Conservation (phyloP, 768 basidiomycete species). For the Hygrophoropsis aurantiaca region DNA sequence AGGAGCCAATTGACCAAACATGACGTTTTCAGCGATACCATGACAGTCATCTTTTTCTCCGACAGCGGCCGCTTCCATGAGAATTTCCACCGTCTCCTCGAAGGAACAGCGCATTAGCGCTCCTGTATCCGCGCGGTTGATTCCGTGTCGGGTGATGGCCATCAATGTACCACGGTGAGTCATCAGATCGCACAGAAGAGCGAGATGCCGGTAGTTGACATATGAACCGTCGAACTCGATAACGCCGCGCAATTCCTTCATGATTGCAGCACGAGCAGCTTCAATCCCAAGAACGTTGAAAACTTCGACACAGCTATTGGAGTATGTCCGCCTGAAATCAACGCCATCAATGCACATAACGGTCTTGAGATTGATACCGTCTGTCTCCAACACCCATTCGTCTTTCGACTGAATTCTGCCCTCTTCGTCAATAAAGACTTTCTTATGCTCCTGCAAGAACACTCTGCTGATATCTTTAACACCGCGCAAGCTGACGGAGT, state of each 20-base stretch:
- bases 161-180: conserved; percentile 92
- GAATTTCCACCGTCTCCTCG: conserved; percentile 98
- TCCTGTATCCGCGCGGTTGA: conserved; percentile 98
- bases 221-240: conserved; percentile 99
- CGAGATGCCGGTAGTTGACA: conserved; percentile 97
- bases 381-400: conserved; percentile 98
- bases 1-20: conserved; percentile 99
- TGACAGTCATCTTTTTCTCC: conserved; percentile 99
- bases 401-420: conserved; percentile 63
- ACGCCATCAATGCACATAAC: conserved; percentile 96
- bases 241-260: conserved; percentile 91
- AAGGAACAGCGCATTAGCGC: conserved; percentile 98
- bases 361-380: conserved; percentile 92
- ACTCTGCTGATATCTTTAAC: conserved; percentile 89
- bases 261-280: conserved; percentile 90
- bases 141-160: conserved; percentile 99
- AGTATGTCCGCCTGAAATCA: conserved; percentile 90
- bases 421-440: conserved; percentile 59
- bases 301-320: conserved; percentile 95
- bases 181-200: conserved; percentile 97
- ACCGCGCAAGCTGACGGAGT: conserved; percentile 92
- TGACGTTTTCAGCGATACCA: conserved; percentile 97
- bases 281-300: conserved; percentile 96
- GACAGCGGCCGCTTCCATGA: conserved; percentile 98
- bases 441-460: conserved; percentile 89